These are phyloP conservation scores for Teratosphaeria destructans DNA, from an alignment of 2,329 filamentous ascomycete species.

Conservation along the genomic window DNA sequence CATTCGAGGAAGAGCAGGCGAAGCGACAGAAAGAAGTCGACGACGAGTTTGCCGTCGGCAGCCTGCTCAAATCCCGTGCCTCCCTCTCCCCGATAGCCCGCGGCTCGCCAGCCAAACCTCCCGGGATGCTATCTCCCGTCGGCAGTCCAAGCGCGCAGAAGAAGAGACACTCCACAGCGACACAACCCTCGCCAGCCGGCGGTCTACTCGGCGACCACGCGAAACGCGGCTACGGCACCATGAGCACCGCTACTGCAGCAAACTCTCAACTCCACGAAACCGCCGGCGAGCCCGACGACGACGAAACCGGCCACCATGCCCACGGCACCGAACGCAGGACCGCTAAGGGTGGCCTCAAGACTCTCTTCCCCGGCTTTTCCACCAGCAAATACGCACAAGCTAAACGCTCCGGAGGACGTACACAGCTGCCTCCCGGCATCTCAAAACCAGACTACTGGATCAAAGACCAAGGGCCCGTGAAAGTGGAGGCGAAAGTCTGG, in stretches of 20 bases:
- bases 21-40: slow-evolving; percentile 43
- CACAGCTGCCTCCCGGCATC: slow-evolving; percentile 73
- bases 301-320: slow-evolving; percentile 34
- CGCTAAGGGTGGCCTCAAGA: slow-evolving; percentile 49
- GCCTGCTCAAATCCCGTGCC: slow-evolving; percentile 54
- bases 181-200: background rate
- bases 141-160: slow-evolving; percentile 49
- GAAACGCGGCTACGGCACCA: slow-evolving; percentile 4
- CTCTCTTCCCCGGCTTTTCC: slow-evolving; percentile 73
- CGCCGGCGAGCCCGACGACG: slow-evolving; percentile 38
- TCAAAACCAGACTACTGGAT: slow-evolving; percentile 76
- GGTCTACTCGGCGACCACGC: background rate
- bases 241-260: slow-evolving; percentile 10
- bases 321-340: slow-evolving; percentile 18
- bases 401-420: slow-evolving; percentile 37
- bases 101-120: background rate
- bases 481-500: slow-evolving; percentile 97
- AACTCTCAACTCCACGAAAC: slow-evolving; percentile 22
- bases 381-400: slow-evolving; percentile 62
- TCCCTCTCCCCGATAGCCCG: slow-evolving; percentile 12
- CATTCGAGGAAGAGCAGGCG: slow-evolving; percentile 5
- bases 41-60: slow-evolving; percentile 82
- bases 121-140: slow-evolving; percentile 53
- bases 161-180: background rate
- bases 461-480: slow-evolving; percentile 85